A percentile compares a stretch with the other conserved stretches of the same genome.
phyloP scores from a whole-genome alignment of 2,329 filamentous ascomycete genomes.

The Tolypocladium sp. region DNA sequence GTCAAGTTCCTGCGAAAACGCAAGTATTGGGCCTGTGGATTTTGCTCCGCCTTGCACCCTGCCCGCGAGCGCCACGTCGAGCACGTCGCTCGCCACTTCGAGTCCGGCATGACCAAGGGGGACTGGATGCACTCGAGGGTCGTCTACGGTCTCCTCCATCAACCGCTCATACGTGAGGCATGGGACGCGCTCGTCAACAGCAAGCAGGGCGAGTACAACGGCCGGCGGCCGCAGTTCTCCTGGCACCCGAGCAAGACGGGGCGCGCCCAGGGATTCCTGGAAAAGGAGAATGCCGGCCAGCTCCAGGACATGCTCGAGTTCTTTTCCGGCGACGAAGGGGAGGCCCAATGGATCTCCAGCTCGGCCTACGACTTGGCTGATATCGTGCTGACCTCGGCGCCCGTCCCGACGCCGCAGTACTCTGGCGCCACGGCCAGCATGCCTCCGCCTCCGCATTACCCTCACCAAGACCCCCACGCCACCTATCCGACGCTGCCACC shows the following conservation, averaged over 20 bases:
- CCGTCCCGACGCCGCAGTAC: constrained; percentile 20
- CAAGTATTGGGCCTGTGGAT: constrained; percentile 60
- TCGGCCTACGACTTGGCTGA: constrained; percentile 50
- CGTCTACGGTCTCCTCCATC: constrained; percentile 58
- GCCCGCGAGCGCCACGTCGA: constrained; percentile 59
- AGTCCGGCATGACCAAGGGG: constrained; percentile 49
- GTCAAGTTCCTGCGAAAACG: constrained; percentile 54
- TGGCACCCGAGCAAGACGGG: constrained; percentile 51
- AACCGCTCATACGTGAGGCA: constrained; percentile 49
- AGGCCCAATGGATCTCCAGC: constrained; percentile 47
- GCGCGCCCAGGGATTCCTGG: constrained; percentile 46
- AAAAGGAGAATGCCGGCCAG: constrained; percentile 54
- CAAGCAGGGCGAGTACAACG: constrained; percentile 45
- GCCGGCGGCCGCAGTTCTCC: constrained; percentile 49
- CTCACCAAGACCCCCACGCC: constrained; percentile 18
- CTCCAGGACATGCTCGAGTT: constrained; percentile 57
- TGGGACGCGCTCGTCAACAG: constrained; percentile 48
- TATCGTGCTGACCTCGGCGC: constrained; percentile 27
- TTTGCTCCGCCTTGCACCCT: constrained; percentile 54
- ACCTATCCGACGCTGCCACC: constrained; percentile 22
- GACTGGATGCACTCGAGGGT: constrained; percentile 64
- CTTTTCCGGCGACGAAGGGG: constrained; percentile 48
- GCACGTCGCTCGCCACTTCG: constrained; percentile 60
- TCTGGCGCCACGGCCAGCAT: constrained; percentile 14
- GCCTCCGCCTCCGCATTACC: constrained; percentile 11